phyloP scores from a whole-genome alignment of 139 green algal species.

The Chlamydomonas schloesseri region DNA sequence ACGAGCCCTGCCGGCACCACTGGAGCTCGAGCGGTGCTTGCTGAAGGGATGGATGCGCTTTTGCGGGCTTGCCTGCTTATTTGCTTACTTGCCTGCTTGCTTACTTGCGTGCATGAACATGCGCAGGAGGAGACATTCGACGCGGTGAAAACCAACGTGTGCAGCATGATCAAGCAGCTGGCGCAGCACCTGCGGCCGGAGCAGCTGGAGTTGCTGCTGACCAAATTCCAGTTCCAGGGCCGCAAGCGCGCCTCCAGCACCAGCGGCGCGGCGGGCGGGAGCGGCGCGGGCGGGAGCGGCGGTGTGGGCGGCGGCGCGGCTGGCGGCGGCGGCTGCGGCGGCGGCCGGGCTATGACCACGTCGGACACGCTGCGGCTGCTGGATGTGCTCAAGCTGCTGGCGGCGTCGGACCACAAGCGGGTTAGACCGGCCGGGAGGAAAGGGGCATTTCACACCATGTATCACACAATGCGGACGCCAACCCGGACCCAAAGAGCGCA shows the following conservation, averaged over 20 bases:
- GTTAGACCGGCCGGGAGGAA: constrained; percentile 11
- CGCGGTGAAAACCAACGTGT: constrained; percentile 87
- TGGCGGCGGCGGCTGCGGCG: background rate
- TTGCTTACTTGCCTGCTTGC: too few relatives aligned
- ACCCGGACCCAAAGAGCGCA: too few relatives aligned
- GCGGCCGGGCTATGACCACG: background rate
- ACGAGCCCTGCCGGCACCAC: too few relatives aligned
- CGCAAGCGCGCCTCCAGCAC: background rate
- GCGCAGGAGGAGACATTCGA: constrained; percentile 88
- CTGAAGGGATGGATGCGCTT: too few relatives aligned
- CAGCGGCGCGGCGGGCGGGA: background rate
- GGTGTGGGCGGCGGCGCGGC: too few relatives aligned
- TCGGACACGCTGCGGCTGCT: constrained; percentile 62
- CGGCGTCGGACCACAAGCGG: constrained; percentile 49
- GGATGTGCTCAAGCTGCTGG: constrained; percentile 63
- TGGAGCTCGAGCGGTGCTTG: too few relatives aligned
- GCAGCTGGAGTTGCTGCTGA: constrained; percentile 66
- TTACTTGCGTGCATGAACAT: too few relatives aligned
- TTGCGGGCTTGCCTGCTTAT: too few relatives aligned
- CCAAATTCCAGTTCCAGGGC: background rate
- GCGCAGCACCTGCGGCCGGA: constrained; percentile 59
- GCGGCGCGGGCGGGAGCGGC: too few relatives aligned
- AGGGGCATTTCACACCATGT: too few relatives aligned
- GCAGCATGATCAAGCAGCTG: constrained; percentile 77
- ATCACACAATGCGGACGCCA: too few relatives aligned